Evolutionary conservation across 2,329 filamentous ascomycete species (phyloP).

Genomic region (Sporothrix globosa): DNA sequence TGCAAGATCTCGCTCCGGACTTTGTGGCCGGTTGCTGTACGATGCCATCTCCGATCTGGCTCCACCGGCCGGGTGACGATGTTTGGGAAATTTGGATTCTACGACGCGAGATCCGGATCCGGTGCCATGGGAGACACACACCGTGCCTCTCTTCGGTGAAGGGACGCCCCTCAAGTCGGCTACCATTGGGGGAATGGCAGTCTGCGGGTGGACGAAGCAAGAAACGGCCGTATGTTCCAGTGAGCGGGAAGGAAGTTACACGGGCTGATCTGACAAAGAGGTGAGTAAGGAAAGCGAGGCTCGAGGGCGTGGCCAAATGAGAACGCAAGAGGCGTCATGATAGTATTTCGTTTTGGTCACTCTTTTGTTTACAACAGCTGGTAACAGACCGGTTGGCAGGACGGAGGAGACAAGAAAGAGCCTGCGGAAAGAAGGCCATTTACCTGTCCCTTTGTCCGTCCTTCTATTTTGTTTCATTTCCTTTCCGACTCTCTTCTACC

Average conservation of each 20-base stretch:
- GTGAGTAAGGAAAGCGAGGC: constrained; percentile 23
- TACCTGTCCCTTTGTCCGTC: background rate
- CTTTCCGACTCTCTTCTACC: background rate
- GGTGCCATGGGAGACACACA: constrained; percentile 28
- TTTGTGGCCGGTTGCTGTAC: constrained; percentile 24
- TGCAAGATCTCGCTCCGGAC: constrained; percentile 32
- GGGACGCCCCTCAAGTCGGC: background rate
- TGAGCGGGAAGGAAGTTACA: constrained; percentile 4
- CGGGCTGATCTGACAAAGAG: constrained; percentile 23
- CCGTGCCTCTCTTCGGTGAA: constrained; percentile 5
- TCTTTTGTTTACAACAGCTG: constrained; percentile 10
- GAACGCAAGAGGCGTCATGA: background rate
- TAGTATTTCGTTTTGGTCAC: background rate
- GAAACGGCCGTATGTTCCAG: constrained; percentile 27
- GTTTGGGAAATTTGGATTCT: background rate
- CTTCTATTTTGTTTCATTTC: too few species aligned
- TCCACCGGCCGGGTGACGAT: background rate
- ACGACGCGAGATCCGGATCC: constrained; percentile 17
- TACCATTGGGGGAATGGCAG: background rate
- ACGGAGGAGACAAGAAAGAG: background rate
- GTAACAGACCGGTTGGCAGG: background rate
- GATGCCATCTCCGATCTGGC: background rate
- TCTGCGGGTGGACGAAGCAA: background rate
- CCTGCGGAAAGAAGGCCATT: background rate
- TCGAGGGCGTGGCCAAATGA: background rate